Evolutionary conservation across 768 basidiomycete genomes (phyloP).

Genomic region (Mycena venus): DNA sequence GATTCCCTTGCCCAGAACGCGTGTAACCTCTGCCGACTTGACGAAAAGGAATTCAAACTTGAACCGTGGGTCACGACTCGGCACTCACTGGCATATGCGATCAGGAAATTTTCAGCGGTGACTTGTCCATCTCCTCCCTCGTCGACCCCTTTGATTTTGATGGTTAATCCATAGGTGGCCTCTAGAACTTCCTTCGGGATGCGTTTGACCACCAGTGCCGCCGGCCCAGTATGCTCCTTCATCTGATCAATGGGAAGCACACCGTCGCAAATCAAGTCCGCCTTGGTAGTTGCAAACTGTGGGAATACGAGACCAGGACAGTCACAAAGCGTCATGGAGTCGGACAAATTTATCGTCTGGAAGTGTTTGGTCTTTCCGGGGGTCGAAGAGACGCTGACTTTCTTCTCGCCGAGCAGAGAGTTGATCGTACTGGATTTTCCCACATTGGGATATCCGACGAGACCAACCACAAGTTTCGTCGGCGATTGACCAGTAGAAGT

Average conservation of each 20-base stretch:
- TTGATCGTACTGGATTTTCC: constrained; percentile 99
- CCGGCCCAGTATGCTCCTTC: constrained; percentile 91
- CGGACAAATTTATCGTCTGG: constrained; percentile 96
- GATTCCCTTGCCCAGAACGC: constrained; percentile 95
- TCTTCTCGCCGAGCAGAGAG: constrained; percentile 94
- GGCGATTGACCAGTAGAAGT: constrained; percentile 70
- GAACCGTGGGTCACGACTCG: neutral
- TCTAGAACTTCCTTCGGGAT: constrained; percentile 90
- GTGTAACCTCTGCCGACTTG: constrained; percentile 94
- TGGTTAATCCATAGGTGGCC: constrained; percentile 87
- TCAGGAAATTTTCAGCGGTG: constrained; percentile 84
- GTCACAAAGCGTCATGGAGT: constrained; percentile 90
- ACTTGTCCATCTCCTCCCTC: constrained; percentile 88
- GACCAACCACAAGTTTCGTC: constrained; percentile 81
- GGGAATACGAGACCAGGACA: constrained; percentile 99
- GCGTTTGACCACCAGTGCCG: constrained; percentile 80
- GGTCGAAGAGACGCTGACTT: constrained; percentile 97
- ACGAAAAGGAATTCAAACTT: constrained; percentile 19
- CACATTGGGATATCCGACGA: constrained; percentile 99
- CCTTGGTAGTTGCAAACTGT: constrained; percentile 97
- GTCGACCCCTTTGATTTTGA: constrained; percentile 73
- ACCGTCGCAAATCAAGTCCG: constrained; percentile 96
- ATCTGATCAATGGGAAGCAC: constrained; percentile 98
- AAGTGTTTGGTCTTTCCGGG: constrained; percentile 99
- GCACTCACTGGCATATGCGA: constrained; percentile 92